Conservation (phyloP, 441 rosid genomes). For the Populus hybrid region DNA sequence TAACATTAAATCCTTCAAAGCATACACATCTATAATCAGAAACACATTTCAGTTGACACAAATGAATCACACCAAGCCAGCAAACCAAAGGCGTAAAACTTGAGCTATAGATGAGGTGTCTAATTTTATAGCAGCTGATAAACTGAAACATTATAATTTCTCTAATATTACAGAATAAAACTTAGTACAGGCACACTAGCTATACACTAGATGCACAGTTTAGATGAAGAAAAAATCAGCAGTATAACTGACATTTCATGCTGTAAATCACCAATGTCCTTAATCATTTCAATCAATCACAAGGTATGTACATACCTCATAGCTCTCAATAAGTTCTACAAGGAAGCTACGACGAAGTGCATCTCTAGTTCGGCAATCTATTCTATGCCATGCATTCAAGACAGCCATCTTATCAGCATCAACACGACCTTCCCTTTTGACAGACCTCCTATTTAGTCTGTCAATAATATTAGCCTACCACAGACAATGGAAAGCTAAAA, state of each 20-base stretch:
- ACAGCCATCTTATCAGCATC: slow-evolving; percentile 65
- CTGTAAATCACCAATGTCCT: too few species aligned
- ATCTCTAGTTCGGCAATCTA: slow-evolving; percentile 81
- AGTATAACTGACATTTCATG: neutral
- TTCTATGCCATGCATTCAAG: slow-evolving; percentile 78
- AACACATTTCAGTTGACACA: neutral
- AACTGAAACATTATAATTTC: neutral
- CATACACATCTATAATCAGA: neutral
- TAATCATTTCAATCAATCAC: slow-evolving; percentile 1
- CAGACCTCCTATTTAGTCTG: slow-evolving; percentile 33
- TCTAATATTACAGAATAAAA: neutral
- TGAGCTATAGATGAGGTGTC: neutral
- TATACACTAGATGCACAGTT: too few species aligned
- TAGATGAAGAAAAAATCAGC: neutral
- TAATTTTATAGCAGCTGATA: neutral
- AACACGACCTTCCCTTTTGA: slow-evolving; percentile 46
- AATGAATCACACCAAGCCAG: neutral
- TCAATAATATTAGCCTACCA: slow-evolving; percentile 62
- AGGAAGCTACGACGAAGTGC: slow-evolving; percentile 89
- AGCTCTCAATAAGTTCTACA: slow-evolving; percentile 69
- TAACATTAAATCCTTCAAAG: neutral
- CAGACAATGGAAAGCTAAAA: slow-evolving; percentile 13
- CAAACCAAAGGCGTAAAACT: neutral
- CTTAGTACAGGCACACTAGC: neutral
- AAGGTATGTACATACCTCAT: slow-evolving; percentile 50